Percentiles rank a stretch among this genome's conserved stretches.
Conservation (phyloP, 2,329 filamentous ascomycete species). For the Fusarium austroafricanum region DNA sequence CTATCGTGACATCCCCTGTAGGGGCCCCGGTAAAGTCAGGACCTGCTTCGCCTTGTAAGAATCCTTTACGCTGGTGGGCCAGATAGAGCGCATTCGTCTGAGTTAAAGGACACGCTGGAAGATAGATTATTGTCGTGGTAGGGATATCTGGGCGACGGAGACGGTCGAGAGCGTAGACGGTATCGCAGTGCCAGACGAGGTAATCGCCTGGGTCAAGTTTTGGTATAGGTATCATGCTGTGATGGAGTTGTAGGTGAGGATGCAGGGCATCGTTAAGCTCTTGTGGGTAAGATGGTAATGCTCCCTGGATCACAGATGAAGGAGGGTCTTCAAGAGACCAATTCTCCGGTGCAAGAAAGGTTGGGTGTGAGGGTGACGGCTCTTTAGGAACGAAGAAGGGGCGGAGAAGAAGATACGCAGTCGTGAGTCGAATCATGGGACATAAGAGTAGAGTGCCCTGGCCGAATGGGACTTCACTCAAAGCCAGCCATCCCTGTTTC, state of each 20-base stretch:
- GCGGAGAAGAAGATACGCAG: conserved; percentile 79
- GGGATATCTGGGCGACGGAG: conserved; percentile 38
- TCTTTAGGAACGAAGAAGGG: conserved; percentile 72
- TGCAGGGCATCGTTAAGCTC: conserved; percentile 74
- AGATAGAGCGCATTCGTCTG: conserved; percentile 58
- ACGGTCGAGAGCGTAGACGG: conserved; percentile 76
- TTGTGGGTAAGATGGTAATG: conserved; percentile 73
- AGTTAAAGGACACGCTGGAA: conserved; percentile 56
- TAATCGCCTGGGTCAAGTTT: conserved; percentile 78
- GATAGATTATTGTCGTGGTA: conserved; percentile 52
- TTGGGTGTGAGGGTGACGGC: conserved; percentile 52
- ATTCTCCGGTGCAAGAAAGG: conserved; percentile 59
- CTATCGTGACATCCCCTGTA: conserved; percentile 51
- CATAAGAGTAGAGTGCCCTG: conserved; percentile 80
- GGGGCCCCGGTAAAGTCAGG: conserved; percentile 54
- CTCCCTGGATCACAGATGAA: conserved; percentile 72
- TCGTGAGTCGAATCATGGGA: conserved; percentile 75
- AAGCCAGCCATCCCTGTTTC: conserved; percentile 80
- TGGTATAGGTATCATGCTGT: conserved; percentile 77
- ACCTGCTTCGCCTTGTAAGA: conserved; percentile 55
- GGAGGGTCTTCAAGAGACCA: conserved; percentile 63
- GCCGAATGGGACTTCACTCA: conserved; percentile 71
- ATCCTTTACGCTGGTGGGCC: conserved; percentile 56
- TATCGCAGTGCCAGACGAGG: conserved; percentile 79
- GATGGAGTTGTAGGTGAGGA: conserved; percentile 73